A percentile compares a stretch with the other conserved stretches of the same genome.
phyloP scores from a whole-genome alignment of 2,329 filamentous ascomycete species.

The Domatiomyces catenatus region DNA sequence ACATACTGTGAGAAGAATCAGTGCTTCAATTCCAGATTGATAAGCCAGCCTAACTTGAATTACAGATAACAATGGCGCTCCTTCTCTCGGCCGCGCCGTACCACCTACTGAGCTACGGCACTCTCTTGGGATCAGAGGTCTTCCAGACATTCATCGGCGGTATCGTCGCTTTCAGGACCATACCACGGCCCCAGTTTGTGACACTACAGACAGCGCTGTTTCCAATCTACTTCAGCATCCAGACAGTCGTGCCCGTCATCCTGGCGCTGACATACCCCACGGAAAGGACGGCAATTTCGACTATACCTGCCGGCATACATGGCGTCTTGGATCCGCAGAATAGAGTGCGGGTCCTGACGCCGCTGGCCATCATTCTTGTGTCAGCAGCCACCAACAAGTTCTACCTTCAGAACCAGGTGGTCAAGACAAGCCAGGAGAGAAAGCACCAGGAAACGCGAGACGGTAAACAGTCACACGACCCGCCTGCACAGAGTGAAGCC shows the following conservation, averaged over 20 bases:
- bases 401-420: constrained; percentile 60
- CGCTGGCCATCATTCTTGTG: constrained; percentile 55
- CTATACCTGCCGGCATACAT: constrained; percentile 30
- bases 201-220: constrained; percentile 56
- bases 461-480: constrained; percentile 72
- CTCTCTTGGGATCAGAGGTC: constrained; percentile 69
- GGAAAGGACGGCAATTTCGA: constrained; percentile 25
- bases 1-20: too few relatives aligned
- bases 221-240: constrained; percentile 66
- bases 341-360: constrained; percentile 48
- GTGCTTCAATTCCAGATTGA: too few relatives aligned
- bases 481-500: constrained; percentile 63
- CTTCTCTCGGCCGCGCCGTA: not conserved
- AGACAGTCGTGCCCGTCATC: constrained; percentile 57
- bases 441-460: constrained; percentile 77
- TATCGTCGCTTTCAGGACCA: constrained; percentile 58
- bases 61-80: too few relatives aligned
- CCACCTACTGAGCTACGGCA: constrained; percentile 53
- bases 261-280: constrained; percentile 69
- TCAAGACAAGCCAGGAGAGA: constrained; percentile 56
- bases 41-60: too few relatives aligned
- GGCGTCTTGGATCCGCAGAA: constrained; percentile 47
- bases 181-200: constrained; percentile 68
- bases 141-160: constrained; percentile 61
- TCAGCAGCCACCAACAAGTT: constrained; percentile 55